Conservation (phyloP, 768 basidiomycete genomes). For the Boletus pseudo-olivaceus region DNA sequence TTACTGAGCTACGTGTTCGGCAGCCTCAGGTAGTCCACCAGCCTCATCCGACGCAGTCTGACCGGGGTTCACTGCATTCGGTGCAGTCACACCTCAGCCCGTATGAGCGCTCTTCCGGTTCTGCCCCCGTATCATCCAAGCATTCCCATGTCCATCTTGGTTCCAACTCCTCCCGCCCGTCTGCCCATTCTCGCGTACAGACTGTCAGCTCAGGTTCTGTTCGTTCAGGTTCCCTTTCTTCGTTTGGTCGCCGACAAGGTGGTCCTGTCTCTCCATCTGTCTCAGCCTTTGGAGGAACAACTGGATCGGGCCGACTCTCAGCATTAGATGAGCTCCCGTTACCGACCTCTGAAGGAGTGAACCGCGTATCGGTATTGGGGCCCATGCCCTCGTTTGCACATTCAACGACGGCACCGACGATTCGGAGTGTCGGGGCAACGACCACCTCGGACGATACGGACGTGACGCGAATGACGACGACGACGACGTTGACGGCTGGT, state of each 20-base stretch:
- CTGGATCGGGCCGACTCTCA: slow-evolving; percentile 22
- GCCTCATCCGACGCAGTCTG: slow-evolving; percentile 44
- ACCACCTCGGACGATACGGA: slow-evolving; percentile 32
- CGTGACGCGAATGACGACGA: slow-evolving; percentile 21
- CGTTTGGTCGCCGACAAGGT: slow-evolving; percentile 43
- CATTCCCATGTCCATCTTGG: slow-evolving; percentile 42
- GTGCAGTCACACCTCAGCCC: slow-evolving; percentile 56
- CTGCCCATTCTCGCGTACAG: slow-evolving; percentile 39
- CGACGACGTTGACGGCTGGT: slow-evolving; percentile 17
- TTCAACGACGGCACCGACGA: slow-evolving; percentile 28
- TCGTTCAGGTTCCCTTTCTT: slow-evolving; percentile 52
- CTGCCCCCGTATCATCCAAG: slow-evolving; percentile 47
- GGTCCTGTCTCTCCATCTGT: slow-evolving; percentile 44
- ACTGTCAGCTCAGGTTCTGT: slow-evolving; percentile 38
- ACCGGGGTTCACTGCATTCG: slow-evolving; percentile 64
- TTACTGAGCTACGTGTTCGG: slow-evolving; percentile 13
- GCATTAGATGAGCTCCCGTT: slow-evolving; percentile 20
- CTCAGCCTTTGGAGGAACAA: slow-evolving; percentile 45
- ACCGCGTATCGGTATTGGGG: slow-evolving; percentile 28
- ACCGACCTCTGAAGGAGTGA: slow-evolving; percentile 9
- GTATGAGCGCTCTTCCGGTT: slow-evolving; percentile 45
- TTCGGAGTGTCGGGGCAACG: slow-evolving; percentile 30
- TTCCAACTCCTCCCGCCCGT: slow-evolving; percentile 55
- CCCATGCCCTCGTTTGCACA: slow-evolving; percentile 33
- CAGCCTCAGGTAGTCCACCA: slow-evolving; percentile 46